Evolutionary conservation across 2,329 filamentous ascomycete species (phyloP).

Genomic region (Fusarium stilboides): DNA sequence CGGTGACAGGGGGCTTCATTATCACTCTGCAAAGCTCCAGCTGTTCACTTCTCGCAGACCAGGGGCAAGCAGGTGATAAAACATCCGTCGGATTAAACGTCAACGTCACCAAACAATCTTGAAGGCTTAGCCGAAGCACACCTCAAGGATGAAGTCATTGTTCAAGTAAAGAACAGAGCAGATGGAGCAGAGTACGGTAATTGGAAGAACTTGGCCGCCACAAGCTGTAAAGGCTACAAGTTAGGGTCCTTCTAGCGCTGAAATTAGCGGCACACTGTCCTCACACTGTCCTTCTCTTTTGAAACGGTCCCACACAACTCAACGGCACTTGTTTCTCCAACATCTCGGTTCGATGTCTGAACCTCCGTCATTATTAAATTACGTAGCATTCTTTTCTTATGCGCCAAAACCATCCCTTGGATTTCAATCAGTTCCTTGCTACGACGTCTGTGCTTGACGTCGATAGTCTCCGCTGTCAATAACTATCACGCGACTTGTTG

Average conservation of each 20-base stretch:
- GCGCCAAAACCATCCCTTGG: constrained; percentile 22
- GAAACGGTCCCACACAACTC: constrained; percentile 37
- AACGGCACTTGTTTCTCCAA: constrained; percentile 48
- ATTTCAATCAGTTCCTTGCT: constrained; percentile 1
- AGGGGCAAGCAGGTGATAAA: constrained; percentile 2
- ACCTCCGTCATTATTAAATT: constrained; percentile 37
- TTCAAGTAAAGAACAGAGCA: not conserved
- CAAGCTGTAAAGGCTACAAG: constrained; percentile 15
- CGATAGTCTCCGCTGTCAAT: constrained; percentile 5
- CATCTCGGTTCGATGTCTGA: constrained; percentile 43
- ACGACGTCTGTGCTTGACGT: constrained; percentile 4
- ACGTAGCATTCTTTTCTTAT: constrained; percentile 42
- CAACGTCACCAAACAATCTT: constrained; percentile 13
- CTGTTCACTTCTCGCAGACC: constrained; percentile 16
- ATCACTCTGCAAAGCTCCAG: constrained; percentile 22
- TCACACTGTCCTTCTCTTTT: constrained; percentile 34
- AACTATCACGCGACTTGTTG: constrained; percentile 2
- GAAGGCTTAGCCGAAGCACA: not conserved
- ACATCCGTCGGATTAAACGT: constrained; percentile 4
- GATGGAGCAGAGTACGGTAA: constrained; percentile 2
- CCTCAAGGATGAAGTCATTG: constrained; percentile 29
- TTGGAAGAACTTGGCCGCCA: constrained; percentile 26
- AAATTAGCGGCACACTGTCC: constrained; percentile 40
- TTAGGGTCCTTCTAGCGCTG: constrained; percentile 26
- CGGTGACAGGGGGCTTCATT: constrained; percentile 28